Evolutionary conservation across 371 early-diverging fungal species (phyloP), one percentile per base, ranked within the genome.

Genomic region (Lichtheimia hyalospora): DNA sequence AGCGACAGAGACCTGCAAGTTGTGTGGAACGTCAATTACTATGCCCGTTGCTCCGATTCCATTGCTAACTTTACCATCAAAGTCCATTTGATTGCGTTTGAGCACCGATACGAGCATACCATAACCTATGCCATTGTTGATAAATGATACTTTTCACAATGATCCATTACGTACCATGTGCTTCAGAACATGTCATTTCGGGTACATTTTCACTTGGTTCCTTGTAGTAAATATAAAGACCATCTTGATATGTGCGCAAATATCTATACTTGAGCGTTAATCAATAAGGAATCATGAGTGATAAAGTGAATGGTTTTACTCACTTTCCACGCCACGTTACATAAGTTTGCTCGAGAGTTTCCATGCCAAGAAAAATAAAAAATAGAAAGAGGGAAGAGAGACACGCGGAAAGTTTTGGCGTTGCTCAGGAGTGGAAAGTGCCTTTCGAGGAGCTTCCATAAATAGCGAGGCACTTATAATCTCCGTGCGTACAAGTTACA

Each of bases 81-180:
- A 86, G 62, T 84, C 85, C 20, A 67, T 61, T 54, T 84, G 85
- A 46, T 84, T 84, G 14, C 79, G 68, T 69, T 81, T 84, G 49
- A 84, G 62, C 3, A 84, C 84, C 15, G 87, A 81, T 48, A 83
- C 77, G 24, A 84, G 61, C 85, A 86, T 83, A 41, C 85, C 87
- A 61, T 86, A 86, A 28, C 84, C 87, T 81, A 5, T 46, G 20
- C 18, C 15, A 46, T 20, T 18, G 46, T 5, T 18, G 7, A 21
- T 2, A 23, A 23, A 6, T 12, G 28, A 5, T 51, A 25, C 12
- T 12, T 27, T 28, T 56, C 25, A 44, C 16, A 44, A 14, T 21
- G 5, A 34, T 34, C n/a, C 5, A 15, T 1, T 39, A 27, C 41
- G 5, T 66, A 81, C 81, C 81, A 62, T 81, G 81, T 14, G 81